Base-by-base conservation (phyloP, 176 grass and related monocot genomes). In the Puccinellia tenuiflora region DNA sequence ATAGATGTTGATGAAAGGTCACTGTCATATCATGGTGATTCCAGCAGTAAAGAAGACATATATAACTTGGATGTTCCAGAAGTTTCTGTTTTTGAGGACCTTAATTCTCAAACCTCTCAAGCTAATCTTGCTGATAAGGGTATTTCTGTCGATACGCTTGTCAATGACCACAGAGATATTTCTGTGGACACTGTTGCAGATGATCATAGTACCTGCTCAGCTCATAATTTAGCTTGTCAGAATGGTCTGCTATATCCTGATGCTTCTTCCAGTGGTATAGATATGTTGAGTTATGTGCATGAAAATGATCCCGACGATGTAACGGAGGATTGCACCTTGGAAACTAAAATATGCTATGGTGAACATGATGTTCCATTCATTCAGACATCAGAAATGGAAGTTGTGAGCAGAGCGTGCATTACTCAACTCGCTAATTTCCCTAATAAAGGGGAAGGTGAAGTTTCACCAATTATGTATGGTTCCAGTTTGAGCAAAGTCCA, bases 321-420 rank as follows among this genome's bases (percentile, higher is more conserved):
- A 85, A 24, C 60, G 42, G 47, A 79, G 51, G 66, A 91, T 30
- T 61, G 64, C 24, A 42, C 20, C 84, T 63, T 67, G 71, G 84
- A 84, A 56, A 84, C 75, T 78, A 52, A 79, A 83, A 77, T 77
- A 70, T 75, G 62, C 45, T 14, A 38, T 40, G 31, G 35, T 60
- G 72, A 85, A 48, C 17, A 76, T 91, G 79, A 79, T 82, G 38
- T 79, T 81, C 73, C 68, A 82, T 66, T 76, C 40, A 79, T 50
- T 84, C 81, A 84, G 73, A 22, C n/a, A 59, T 30, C 83, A 67
- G 79, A 54, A 39, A 59, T 48, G 22, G 69, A 29, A 65, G 52
- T 55, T 52, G 39, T 52, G 56, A 31, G 60, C 50, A 43, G 18
- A 34, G 42, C 66, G 60, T 71, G 24, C 46, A 50, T 73, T 76